Evolutionary conservation across 306 rosid species (phyloP).

Genomic region (Begonia fuchsioides): DNA sequence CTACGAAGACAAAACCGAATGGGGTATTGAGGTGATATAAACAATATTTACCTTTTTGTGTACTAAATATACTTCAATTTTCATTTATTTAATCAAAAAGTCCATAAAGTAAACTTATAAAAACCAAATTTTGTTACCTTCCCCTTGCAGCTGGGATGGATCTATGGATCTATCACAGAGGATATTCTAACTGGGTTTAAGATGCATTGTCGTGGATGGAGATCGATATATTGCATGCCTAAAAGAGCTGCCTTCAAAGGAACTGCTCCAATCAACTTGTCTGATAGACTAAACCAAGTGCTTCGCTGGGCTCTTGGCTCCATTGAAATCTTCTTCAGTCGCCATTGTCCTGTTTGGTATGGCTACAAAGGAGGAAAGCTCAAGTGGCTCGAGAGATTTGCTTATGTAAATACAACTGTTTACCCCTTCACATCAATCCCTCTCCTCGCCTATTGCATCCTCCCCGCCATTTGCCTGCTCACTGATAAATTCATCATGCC

Average conservation of each 20-base stretch:
- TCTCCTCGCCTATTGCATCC: constrained; percentile 73
- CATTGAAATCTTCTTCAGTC: constrained; percentile 91
- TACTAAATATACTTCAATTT: no score
- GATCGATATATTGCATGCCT: constrained; percentile 89
- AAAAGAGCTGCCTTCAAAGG: constrained; percentile 85
- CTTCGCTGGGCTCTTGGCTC: constrained; percentile 98
- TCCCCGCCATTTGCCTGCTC: constrained; percentile 93
- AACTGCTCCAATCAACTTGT: constrained; percentile 94
- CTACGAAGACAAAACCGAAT: constrained; percentile 93
- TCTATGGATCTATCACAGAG: constrained; percentile 89
- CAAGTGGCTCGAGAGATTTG: constrained; percentile 89
- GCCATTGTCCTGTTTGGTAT: constrained; percentile 77
- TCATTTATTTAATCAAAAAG: background rate
- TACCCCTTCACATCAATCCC: constrained; percentile 93
- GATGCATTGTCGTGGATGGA: constrained; percentile 99
- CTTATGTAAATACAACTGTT: constrained; percentile 86
- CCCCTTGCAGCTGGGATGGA: constrained; percentile 80
- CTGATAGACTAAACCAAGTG: constrained; percentile 91
- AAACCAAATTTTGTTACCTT: constrained; percentile 7
- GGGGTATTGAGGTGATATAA: constrained; percentile 78
- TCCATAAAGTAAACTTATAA: background rate
- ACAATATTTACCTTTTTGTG: constrained; percentile 2
- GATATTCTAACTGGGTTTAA: constrained; percentile 90
- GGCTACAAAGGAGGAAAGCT: constrained; percentile 84
- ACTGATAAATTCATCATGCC: constrained; percentile 98